Base-by-base conservation (phyloP, 805 yeast genomes). In the Vanderwaltozyma polyspora region DNA sequence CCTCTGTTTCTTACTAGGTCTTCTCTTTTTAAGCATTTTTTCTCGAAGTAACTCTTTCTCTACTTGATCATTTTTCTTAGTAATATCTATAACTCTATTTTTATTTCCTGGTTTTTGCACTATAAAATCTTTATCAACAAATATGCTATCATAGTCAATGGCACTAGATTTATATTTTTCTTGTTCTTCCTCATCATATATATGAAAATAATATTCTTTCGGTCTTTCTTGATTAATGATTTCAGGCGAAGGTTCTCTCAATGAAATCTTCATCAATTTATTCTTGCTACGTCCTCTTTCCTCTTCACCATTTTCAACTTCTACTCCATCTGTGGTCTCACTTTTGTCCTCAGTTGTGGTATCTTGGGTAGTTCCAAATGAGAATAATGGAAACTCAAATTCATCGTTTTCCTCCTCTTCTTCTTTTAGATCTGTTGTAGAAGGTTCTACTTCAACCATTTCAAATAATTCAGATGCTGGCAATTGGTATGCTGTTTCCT, bases 1-100 rank as follows among this genome's bases (percentile, higher is more conserved):
- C 25, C 62, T 46, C 39, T 58, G 63, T 19, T 49, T 55, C 34
- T 58, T 44, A 19, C 63, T 52, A 1, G 57, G 54, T 34, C 52
- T 52, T 29, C 55, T 46, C 13, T 42, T 48, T 29, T 37, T 48
- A 15, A 41, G 15, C 8, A 28, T 46, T 17, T 23, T 31, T 24
- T 36, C 45, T 25, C 45, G 42, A 4, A 19, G 23, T 16, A 23
- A 29, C 9, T 32, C 27, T 15, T 21, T 18, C 8, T 45, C 53
- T 11, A 54, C 37, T 8, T 31, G 32, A 3, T 23, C 25, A 34
- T 55, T 52, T 34, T 48, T 40, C 22, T 40, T 35, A 1, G 25
- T 32, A 14, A 48, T 26, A 36, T 46, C 39, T 1, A 50, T 27
- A 6, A 47, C 37, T 19, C 12, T 35, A 3, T 49, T 49, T 25